These are phyloP conservation scores for Hypoxylon intermedium DNA, from an alignment of 495 filamentous ascomycete species.

Conservation along the genomic window DNA sequence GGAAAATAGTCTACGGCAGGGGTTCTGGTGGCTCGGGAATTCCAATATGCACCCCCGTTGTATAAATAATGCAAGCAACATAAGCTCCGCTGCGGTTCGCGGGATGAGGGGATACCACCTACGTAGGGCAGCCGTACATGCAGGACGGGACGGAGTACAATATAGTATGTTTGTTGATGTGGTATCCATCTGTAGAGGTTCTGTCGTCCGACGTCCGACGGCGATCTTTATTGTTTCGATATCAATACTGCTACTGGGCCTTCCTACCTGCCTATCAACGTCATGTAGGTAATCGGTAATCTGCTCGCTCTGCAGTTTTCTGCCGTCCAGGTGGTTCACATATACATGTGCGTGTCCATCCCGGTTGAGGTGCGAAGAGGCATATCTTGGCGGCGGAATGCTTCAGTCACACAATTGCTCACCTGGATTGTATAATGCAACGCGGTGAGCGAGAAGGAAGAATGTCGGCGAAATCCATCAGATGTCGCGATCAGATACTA, in stretches of 20 bases:
- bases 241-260: not conserved
- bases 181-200: conserved; percentile 15
- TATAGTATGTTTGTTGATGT: conserved; percentile 3
- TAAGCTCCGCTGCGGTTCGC: conserved; percentile 39
- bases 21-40: conserved; percentile 33
- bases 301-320: not conserved
- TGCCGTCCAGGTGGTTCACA: conserved; percentile 27
- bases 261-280: not conserved
- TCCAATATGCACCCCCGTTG: conserved; percentile 31
- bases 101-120: conserved; percentile 32
- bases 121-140: conserved; percentile 26
- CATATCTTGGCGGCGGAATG: conserved; percentile 17
- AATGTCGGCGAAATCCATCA: conserved; percentile 30
- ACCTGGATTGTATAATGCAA: conserved; percentile 26
- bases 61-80: conserved; percentile 38
- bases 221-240: not conserved
- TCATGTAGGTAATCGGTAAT: not conserved
- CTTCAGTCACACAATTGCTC: conserved; percentile 26
- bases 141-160: not conserved
- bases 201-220: conserved; percentile 1
- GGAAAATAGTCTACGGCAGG: conserved; percentile 33
- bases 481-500: conserved; percentile 33
- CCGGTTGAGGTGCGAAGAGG: conserved; percentile 4
- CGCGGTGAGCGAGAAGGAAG: conserved; percentile 23
- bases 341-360: conserved; percentile 4